A percentile compares a stretch with the other conserved stretches of the same genome.
Evolutionary conservation across 2,329 filamentous ascomycete genomes (phyloP).

Genomic region (Scytalidium lignicola): DNA sequence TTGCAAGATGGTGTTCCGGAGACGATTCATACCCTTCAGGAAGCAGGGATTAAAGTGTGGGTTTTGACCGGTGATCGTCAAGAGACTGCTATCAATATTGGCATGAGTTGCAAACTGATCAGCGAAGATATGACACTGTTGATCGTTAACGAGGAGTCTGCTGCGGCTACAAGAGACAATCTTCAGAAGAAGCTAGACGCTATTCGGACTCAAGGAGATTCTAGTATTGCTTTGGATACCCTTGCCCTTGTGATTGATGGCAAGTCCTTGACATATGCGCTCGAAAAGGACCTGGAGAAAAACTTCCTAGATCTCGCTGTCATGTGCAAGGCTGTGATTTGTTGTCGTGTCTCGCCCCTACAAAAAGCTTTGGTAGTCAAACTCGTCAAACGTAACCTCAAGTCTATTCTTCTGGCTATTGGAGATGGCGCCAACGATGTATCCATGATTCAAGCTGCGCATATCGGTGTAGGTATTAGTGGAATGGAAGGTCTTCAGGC

Average conservation of each 20-base stretch:
- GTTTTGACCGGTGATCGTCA: conserved; percentile 95
- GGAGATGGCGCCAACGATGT: conserved; percentile 98
- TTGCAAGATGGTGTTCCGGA: conserved; percentile 96
- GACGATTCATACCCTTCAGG: conserved; percentile 94
- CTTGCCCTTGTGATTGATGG: conserved; percentile 93
- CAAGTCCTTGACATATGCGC: conserved; percentile 86
- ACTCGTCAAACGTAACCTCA: conserved; percentile 86
- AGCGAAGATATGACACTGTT: conserved; percentile 98
- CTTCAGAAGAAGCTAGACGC: conserved; percentile 90
- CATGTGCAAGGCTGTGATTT: conserved; percentile 98
- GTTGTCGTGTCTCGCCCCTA: conserved; percentile 91
- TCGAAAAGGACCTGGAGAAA: conserved; percentile 92
- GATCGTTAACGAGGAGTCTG: conserved; percentile 87
- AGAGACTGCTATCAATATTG: conserved; percentile 98
- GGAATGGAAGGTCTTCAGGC: conserved; percentile 96
- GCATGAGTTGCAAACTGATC: conserved; percentile 98
- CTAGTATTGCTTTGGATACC: conserved; percentile 74
- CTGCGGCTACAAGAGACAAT: conserved; percentile 77
- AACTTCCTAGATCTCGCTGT: conserved; percentile 88
- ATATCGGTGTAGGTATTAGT: conserved; percentile 96
- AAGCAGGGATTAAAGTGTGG: conserved; percentile 98
- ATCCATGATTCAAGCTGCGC: conserved; percentile 99
- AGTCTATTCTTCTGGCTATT: conserved; percentile 89
- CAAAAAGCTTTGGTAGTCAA: conserved; percentile 98
- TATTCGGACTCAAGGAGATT: conserved; percentile 75